Evolutionary conservation across 192 early-diverging fungal species (phyloP).

Genomic region (Gonapodya prolifera): DNA sequence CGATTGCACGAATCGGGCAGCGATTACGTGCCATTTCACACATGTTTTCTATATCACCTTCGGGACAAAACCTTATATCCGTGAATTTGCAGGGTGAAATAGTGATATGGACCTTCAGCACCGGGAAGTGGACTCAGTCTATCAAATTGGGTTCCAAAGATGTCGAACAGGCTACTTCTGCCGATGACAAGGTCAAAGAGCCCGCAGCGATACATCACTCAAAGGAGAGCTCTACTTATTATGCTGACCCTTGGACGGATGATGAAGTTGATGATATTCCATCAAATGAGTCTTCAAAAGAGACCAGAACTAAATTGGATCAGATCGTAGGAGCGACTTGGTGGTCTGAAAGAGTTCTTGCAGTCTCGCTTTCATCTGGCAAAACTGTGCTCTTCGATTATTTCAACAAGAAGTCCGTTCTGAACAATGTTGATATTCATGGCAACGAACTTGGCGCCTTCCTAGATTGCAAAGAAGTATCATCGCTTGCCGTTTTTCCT

Average conservation of each 20-base stretch:
- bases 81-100: background rate
- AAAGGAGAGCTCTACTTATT: background rate
- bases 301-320: background rate
- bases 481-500: background rate
- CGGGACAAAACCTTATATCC: background rate
- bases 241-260: background rate
- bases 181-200: background rate
- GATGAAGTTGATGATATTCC: background rate
- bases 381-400: background rate
- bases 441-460: background rate
- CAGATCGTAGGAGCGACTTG: background rate
- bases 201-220: background rate
- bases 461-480: too few species aligned
- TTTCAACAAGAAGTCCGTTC: background rate
- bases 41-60: background rate
- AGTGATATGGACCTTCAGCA: background rate
- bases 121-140: background rate
- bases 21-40: too few species aligned
- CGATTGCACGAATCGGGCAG: too few species aligned
- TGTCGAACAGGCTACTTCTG: background rate
- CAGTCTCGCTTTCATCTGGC: background rate
- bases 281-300: background rate
- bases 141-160: background rate
- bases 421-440: background rate
- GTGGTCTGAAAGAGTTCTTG: background rate